Evolutionary conservation across 331 rosid genomes (phyloP).

Genomic region (Stylosanthes scabra): DNA sequence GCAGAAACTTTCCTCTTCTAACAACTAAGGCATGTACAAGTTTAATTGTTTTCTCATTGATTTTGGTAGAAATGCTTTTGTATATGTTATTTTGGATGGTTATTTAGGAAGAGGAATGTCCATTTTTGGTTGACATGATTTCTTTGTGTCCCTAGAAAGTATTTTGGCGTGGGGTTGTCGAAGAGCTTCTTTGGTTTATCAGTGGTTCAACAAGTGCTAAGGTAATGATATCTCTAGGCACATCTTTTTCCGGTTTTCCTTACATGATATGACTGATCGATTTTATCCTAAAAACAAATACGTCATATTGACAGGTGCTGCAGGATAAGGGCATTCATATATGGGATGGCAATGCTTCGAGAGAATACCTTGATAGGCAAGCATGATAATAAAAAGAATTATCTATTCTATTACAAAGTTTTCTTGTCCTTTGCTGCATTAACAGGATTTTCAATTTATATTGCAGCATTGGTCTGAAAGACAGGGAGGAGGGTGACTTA

Average conservation of each 20-base stretch:
- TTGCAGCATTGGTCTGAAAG: constrained; percentile 83
- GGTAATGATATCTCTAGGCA: constrained; percentile 53
- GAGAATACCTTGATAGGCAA: constrained; percentile 96
- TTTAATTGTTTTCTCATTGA: constrained; percentile 13
- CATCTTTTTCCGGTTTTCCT: neutral
- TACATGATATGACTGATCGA: constrained; percentile 17
- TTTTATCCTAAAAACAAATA: constrained; percentile 25
- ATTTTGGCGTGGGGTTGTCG: constrained; percentile 98
- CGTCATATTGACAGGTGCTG: constrained; percentile 66
- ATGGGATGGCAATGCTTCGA: constrained; percentile 98
- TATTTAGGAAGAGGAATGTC: constrained; percentile 29
- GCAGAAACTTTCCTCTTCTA: constrained; percentile 86
- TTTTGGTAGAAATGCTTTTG: constrained; percentile 6
- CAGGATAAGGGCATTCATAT: constrained; percentile 89
- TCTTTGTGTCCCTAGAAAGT: constrained; percentile 77
- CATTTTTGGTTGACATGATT: constrained; percentile 45
- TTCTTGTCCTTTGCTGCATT: constrained; percentile 24
- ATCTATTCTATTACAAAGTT: constrained; percentile 8
- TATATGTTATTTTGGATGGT: neutral
- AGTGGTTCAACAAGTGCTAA: constrained; percentile 98
- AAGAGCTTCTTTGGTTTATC: constrained; percentile 98
- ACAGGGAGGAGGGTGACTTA: constrained; percentile 93
- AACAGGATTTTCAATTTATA: constrained; percentile 32
- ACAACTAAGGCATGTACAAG: constrained; percentile 82
- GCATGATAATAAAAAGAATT: constrained; percentile 32